Percentiles rank a stretch among this genome's conserved stretches.
phyloP scores from a whole-genome alignment of 371 early-diverging fungal genomes.

The Lichtheimia ornata region DNA sequence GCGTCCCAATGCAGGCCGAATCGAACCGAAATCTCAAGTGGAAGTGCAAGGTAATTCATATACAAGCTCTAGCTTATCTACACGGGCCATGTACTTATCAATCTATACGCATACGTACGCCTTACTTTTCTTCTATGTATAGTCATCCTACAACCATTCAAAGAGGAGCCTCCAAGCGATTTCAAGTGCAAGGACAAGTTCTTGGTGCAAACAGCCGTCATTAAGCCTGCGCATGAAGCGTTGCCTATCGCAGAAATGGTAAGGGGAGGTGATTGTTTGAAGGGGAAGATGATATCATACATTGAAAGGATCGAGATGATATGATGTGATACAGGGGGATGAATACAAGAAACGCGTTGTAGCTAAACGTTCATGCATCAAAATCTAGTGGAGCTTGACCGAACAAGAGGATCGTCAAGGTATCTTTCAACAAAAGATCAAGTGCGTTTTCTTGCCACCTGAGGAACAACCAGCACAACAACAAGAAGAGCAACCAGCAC shows the following conservation, averaged over 20 bases:
- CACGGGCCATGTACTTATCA: background rate
- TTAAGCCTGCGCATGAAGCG: slow-evolving; percentile 13
- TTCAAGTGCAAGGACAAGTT: slow-evolving; percentile 87
- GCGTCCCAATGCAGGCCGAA: slow-evolving; percentile 83
- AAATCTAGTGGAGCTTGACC: slow-evolving; percentile 55
- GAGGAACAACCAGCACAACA: slow-evolving; percentile 6
- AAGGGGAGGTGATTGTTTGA: slow-evolving; percentile 3
- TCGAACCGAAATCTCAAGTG: slow-evolving; percentile 59
- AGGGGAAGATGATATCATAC: background rate
- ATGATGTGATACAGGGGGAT: background rate
- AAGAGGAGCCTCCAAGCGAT: slow-evolving; percentile 69
- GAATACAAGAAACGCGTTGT: background rate
- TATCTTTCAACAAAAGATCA: slow-evolving; percentile 68
- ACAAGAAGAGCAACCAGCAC: background rate
- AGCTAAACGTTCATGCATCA: background rate
- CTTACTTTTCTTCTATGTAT: background rate
- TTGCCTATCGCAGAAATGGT: slow-evolving; percentile 25
- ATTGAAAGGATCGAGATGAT: background rate
- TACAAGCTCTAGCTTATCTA: background rate
- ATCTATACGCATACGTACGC: background rate
- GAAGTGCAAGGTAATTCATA: slow-evolving; percentile 64
- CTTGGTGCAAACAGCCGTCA: slow-evolving; percentile 57
- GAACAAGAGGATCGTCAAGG: slow-evolving; percentile 51
- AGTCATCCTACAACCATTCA: slow-evolving; percentile 79
- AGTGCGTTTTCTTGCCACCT: slow-evolving; percentile 56